Percentiles rank a stretch among this genome's conserved stretches.
Conservation (phyloP, 2,329 filamentous ascomycete species). For the Apiospora sp. region DNA sequence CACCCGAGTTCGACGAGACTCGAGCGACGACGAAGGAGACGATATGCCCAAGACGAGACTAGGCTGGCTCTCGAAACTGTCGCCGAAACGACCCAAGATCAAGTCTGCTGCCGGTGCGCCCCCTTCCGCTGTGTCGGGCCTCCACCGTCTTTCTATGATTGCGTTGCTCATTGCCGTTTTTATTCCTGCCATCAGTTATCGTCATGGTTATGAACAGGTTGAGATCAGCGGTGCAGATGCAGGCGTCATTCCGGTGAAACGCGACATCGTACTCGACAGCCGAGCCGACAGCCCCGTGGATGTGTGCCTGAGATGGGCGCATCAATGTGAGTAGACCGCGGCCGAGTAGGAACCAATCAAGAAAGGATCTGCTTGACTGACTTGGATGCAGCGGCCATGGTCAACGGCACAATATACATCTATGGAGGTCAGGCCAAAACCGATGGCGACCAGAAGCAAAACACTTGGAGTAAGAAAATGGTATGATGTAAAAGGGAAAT, state of each 20-base stretch:
- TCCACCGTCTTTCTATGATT: conserved; percentile 56
- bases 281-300: conserved; percentile 59
- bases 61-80: conserved; percentile 54
- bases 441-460: conserved; percentile 60
- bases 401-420: conserved; percentile 80
- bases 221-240: conserved; percentile 56
- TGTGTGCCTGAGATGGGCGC: conserved; percentile 71
- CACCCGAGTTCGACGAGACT: conserved; percentile 35
- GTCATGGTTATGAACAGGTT: conserved; percentile 48
- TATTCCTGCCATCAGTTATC: conserved; percentile 55
- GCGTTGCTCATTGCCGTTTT: conserved; percentile 59
- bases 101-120: conserved; percentile 53
- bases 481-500: background rate
- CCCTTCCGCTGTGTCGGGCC: conserved; percentile 43
- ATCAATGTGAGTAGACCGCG: conserved; percentile 58
- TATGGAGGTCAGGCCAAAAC: conserved; percentile 75
- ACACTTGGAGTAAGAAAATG: conserved; percentile 72
- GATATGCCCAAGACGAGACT: conserved; percentile 30
- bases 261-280: conserved; percentile 42
- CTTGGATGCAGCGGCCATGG: conserved; percentile 61
- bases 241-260: conserved; percentile 48
- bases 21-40: conserved; percentile 28
- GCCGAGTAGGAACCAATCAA: background rate
- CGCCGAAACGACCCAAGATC: conserved; percentile 51
- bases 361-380: background rate